Percentiles rank a stretch among this genome's conserved stretches.
Conservation (phyloP, 345 rosid genomes). For the Salix caprea region DNA sequence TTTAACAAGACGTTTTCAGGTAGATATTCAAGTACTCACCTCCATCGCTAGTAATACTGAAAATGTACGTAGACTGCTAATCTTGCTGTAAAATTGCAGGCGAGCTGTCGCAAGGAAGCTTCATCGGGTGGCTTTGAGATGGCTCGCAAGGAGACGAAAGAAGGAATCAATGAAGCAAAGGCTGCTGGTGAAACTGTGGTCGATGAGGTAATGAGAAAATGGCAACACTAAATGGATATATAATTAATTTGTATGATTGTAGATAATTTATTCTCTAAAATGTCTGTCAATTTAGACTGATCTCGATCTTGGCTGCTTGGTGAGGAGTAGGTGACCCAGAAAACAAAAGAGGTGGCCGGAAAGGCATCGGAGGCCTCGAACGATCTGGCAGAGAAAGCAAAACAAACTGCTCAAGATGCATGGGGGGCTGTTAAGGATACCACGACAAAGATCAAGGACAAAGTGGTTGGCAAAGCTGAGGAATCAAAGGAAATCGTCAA, state of each 20-base stretch:
- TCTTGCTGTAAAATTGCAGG: background rate
- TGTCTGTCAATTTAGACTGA: background rate
- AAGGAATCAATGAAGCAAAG: slow-evolving; percentile 9
- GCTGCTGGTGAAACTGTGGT: slow-evolving; percentile 6
- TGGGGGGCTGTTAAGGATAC: slow-evolving; percentile 39
- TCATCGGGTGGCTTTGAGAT: slow-evolving; percentile 1
- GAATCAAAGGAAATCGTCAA: slow-evolving; percentile 29
- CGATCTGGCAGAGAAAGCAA: slow-evolving; percentile 24
- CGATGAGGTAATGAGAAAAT: slow-evolving; percentile 13
- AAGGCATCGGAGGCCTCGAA: slow-evolving; percentile 12
- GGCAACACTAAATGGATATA: no score
- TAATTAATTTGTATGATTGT: no score
- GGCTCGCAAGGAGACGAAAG: slow-evolving; percentile 10
- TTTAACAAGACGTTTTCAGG: slow-evolving; percentile 20
- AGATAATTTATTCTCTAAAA: no score
- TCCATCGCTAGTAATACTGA: no score
- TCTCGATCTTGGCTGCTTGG: background rate
- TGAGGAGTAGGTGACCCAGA: slow-evolving; percentile 20
- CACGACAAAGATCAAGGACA: slow-evolving; percentile 28
- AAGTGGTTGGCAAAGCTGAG: slow-evolving; percentile 18
- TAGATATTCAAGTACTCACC: background rate
- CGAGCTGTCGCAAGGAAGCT: slow-evolving; percentile 6
- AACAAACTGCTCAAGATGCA: slow-evolving; percentile 35
- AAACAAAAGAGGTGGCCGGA: slow-evolving; percentile 18
- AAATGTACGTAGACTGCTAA: no score